Base-by-base conservation (phyloP, 805 yeast species). In the Zygotorulaspora chibaensis region DNA sequence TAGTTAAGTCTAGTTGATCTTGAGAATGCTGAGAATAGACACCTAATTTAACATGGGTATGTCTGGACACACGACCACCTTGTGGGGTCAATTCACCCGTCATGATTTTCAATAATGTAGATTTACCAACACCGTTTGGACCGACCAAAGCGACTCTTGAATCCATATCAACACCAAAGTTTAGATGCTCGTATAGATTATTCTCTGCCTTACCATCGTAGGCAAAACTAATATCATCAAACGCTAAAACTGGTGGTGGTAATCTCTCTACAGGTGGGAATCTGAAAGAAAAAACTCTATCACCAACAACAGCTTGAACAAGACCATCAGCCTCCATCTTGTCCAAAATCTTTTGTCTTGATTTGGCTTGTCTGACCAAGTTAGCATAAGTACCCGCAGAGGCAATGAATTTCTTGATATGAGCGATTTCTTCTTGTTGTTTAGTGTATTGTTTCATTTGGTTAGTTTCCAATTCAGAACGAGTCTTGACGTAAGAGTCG, bases 241-340 rank as follows among this genome's bases (percentile, higher is more conserved):
- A 93, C 7, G 98, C 88, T 69, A 93, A 76, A 43, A 93, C 99
- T 67, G 99, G 99, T 54, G 99, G 99, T 53, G 99, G 99, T 60
- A 93, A 79, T 77, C 93, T 89, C 69, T 91, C 98, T 52, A 90
- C 96, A 33, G 83, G 89, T 43, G 97, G 88, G 80, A 93, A 93
- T 62, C 85, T 79, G 81, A 93, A 93, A 2, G 93, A 80, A 70
- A 93, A 93, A 23, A 90, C 96, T 73, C 81, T 88, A 70, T 93
- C 99, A 42, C 86, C 84, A 47, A 80, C 89, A 59, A 93, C 99
- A 44, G 95, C 84, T 73, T 87, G 87, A 63, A 93, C 86, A 62
- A 86, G 77, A 65, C 99, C 99, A 68, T 93, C 99, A 59, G 99
- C 98, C 75, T 93, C 99, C 99, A 93, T 93, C 84, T 93, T 93